Base-by-base conservation (phyloP, 139 green algal genomes). In the Chlorella sp. region DNA sequence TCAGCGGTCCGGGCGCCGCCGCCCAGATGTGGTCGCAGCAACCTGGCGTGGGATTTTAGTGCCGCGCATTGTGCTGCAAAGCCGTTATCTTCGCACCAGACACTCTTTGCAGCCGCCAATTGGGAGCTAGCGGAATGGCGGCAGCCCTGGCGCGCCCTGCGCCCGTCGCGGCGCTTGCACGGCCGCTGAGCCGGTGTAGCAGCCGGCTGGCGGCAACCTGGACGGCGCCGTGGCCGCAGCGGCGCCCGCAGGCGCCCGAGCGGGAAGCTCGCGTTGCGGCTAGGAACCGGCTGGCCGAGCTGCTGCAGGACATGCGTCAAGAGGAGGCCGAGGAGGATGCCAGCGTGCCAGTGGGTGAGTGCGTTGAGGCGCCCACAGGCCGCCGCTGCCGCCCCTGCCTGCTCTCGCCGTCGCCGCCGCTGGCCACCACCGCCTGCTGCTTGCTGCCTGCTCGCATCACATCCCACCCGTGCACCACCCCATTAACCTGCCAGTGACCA, bases 401-500 rank as follows among this genome's bases (percentile, higher is more conserved):
- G 34, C 1, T 22, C 32, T 9, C 51, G 51, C 6, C 8, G 13
- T 54, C 70, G 76, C 76, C 24, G 48, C 76, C 38, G 38, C 36
- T 34, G 36, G 9, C 36, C 30, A 26, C 5, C 68, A 32, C 36
- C 7, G 38, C 17, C 16, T 51, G 69, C 69, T n/a, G 36, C 69
- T 3, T 14, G 34, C 17, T 46, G 67, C 8, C 36, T 2, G 3
- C 36, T 0, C 67, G 16, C 32, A 9, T 46, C 9, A 28, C 6
- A 40, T 5, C 62, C 38, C 40, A 38, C 30, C 28, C 28, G 24
- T 14, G 30, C 62, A 16, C 28, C n/a, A 34, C 28, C 34, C 16
- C 6, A 26, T 44, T 17, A 24, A 26, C 20, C 24, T 62, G 82
- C 86, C 88, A 93, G 90, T 89, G 16, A 89, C 84, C n/a, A 88